Evolutionary conservation across 352 stramenopile genomes (phyloP).

Genomic region (Pythium guiyangense): DNA sequence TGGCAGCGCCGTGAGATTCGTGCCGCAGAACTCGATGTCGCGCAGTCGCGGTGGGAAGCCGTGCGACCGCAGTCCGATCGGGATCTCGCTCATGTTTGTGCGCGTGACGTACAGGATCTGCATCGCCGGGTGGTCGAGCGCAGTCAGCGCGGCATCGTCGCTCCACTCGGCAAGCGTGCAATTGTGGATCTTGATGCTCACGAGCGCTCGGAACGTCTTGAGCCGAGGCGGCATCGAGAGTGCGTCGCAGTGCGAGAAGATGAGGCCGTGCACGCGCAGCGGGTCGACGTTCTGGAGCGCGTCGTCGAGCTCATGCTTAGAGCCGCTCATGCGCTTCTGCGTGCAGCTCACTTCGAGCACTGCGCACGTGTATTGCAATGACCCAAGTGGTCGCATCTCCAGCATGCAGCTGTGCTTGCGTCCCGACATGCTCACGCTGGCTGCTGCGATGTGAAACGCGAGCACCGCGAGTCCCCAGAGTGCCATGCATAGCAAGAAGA

Average conservation of each 20-base stretch:
- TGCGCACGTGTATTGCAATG: conserved; percentile 8
- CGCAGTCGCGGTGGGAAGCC: conserved; percentile 5
- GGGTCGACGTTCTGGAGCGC: not conserved
- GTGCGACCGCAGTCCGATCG: not conserved
- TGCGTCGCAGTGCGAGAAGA: conserved; percentile 11
- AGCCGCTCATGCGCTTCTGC: not conserved
- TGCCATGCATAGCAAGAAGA: conserved; percentile 3
- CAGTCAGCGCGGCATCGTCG: conserved; percentile 4
- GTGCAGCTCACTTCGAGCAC: conserved; percentile 17
- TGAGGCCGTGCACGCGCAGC: conserved; percentile 2
- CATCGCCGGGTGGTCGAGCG: not conserved
- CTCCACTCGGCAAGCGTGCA: conserved; percentile 14
- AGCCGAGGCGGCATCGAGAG: conserved; percentile 10
- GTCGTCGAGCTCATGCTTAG: not conserved
- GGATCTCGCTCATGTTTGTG: conserved; percentile 3
- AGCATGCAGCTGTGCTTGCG: conserved; percentile 9
- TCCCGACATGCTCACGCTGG: not conserved
- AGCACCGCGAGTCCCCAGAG: conserved; percentile 11
- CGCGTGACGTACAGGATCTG: not conserved
- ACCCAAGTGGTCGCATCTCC: conserved; percentile 15
- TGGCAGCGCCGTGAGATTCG: conserved; percentile 14
- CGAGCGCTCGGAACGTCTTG: conserved; percentile 7
- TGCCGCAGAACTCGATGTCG: conserved; percentile 11
- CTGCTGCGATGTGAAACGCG: conserved; percentile 6
- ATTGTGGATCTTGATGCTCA: conserved; percentile 20